Percentiles rank a stretch among this genome's conserved stretches.
phyloP scores from a whole-genome alignment of 352 stramenopile species.

The Porosira glacialis region DNA sequence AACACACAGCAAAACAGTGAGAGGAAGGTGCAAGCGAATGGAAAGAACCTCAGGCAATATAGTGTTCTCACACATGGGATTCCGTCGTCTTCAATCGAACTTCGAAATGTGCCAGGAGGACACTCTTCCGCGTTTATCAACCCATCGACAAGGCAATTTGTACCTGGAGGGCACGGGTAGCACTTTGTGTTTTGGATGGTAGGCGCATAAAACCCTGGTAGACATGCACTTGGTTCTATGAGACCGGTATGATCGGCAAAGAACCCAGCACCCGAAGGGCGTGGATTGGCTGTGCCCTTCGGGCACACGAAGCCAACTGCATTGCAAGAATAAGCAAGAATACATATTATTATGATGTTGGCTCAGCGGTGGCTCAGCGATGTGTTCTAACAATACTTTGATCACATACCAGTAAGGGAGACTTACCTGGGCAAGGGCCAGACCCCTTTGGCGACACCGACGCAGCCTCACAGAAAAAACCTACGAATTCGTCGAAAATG shows the following conservation, averaged over 20 bases:
- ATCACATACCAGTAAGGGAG: too few relatives aligned
- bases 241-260: slow-evolving; percentile 89
- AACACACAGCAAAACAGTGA: slow-evolving; percentile 25
- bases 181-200: slow-evolving; percentile 92
- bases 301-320: too few relatives aligned
- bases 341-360: too few relatives aligned
- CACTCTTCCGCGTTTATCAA: slow-evolving; percentile 84
- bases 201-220: slow-evolving; percentile 92
- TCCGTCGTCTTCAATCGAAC: slow-evolving; percentile 81
- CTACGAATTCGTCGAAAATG: too few relatives aligned
- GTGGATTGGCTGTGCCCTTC: slow-evolving; percentile 87
- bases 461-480: slow-evolving; percentile 93
- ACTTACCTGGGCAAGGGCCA: slow-evolving; percentile 89
- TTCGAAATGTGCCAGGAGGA: slow-evolving; percentile 88
- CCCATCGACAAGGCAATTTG: slow-evolving; percentile 46
- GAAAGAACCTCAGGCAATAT: background rate
- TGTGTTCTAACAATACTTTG: too few relatives aligned
- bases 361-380: too few relatives aligned
- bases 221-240: slow-evolving; percentile 86
- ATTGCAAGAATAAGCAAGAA: too few relatives aligned
- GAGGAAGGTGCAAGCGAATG: slow-evolving; percentile 3
- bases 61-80: slow-evolving; percentile 36
- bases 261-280: slow-evolving; percentile 87
- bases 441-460: slow-evolving; percentile 89
- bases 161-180: slow-evolving; percentile 55